Evolutionary conservation across 371 early-diverging fungal species (phyloP).

Genomic region (Mucor indicus): DNA sequence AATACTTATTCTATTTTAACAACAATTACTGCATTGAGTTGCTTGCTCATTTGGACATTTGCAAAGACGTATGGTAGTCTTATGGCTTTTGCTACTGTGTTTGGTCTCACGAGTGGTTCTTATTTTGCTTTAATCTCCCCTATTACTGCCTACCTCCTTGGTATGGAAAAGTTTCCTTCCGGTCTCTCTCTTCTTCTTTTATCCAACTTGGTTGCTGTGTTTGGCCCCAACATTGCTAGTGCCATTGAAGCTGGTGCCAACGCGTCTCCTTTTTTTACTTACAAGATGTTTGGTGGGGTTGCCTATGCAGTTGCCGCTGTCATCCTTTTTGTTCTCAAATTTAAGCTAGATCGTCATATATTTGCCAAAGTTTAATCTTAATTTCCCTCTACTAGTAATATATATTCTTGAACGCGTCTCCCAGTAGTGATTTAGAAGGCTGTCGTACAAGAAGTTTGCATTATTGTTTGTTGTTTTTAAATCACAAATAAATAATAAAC

Average conservation of each 20-base stretch:
- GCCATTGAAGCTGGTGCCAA: slow-evolving; percentile 27
- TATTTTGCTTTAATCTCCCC: slow-evolving; percentile 34
- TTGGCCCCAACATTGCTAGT: slow-evolving; percentile 36
- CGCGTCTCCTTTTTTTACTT: slow-evolving; percentile 24
- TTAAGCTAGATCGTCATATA: slow-evolving; percentile 16
- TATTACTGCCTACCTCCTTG: slow-evolving; percentile 28
- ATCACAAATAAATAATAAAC: too few relatives aligned
- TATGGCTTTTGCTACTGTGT: slow-evolving; percentile 51
- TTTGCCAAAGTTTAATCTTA: slow-evolving; percentile 15
- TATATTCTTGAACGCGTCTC: too few relatives aligned
- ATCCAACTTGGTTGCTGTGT: slow-evolving; percentile 25
- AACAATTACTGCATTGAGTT: slow-evolving; percentile 41
- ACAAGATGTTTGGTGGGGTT: slow-evolving; percentile 37
- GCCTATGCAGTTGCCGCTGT: slow-evolving; percentile 19
- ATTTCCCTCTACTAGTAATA: too few relatives aligned
- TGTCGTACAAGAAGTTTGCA: too few relatives aligned
- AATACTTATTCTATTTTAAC: slow-evolving; percentile 50
- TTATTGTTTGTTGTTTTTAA: too few relatives aligned
- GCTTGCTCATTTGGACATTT: slow-evolving; percentile 63
- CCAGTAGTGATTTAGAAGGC: too few relatives aligned
- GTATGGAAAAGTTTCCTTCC: slow-evolving; percentile 41
- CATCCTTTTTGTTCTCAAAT: slow-evolving; percentile 21
- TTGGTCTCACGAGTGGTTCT: slow-evolving; percentile 62
- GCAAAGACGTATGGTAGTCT: slow-evolving; percentile 37
- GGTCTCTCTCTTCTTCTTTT: slow-evolving; percentile 34